phyloP scores from a whole-genome alignment of 495 filamentous ascomycete species.

The Podospora fimiseda region DNA sequence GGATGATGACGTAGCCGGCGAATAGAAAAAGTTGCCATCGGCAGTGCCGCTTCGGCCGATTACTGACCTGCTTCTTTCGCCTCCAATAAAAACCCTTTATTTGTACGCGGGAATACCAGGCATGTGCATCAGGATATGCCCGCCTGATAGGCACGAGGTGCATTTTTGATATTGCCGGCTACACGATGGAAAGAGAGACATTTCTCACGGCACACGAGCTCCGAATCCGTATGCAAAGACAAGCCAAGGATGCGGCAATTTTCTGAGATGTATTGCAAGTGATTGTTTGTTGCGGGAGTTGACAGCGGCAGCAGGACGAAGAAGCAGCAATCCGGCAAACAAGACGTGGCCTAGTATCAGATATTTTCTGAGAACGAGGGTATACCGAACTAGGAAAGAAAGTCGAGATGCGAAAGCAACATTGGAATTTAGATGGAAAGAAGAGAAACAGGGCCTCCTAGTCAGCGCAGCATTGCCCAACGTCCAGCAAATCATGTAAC shows the following conservation, averaged over 20 bases:
- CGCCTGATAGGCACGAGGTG: background rate
- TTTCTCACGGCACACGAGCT: background rate
- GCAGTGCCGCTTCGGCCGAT: slow-evolving; percentile 24
- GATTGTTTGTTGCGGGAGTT: background rate
- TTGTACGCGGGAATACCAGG: background rate
- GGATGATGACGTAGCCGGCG: slow-evolving; percentile 21
- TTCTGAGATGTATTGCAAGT: background rate
- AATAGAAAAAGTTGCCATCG: slow-evolving; percentile 8
- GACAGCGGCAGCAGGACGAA: background rate
- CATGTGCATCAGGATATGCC: background rate
- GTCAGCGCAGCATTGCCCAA: background rate
- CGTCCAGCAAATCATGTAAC: too few relatives aligned
- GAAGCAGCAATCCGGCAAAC: background rate
- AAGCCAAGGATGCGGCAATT: background rate
- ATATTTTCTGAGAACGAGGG: too few relatives aligned
- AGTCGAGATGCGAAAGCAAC: background rate
- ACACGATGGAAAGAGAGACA: background rate
- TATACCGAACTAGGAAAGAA: background rate
- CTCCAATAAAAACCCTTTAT: background rate
- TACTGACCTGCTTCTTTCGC: background rate
- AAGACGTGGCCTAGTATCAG: background rate
- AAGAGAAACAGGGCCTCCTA: background rate
- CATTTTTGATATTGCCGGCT: background rate
- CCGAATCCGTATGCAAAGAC: background rate
- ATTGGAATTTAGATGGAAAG: background rate